phyloP scores from a whole-genome alignment of 2,329 filamentous ascomycete genomes.

The Trichothecium sympodiale region DNA sequence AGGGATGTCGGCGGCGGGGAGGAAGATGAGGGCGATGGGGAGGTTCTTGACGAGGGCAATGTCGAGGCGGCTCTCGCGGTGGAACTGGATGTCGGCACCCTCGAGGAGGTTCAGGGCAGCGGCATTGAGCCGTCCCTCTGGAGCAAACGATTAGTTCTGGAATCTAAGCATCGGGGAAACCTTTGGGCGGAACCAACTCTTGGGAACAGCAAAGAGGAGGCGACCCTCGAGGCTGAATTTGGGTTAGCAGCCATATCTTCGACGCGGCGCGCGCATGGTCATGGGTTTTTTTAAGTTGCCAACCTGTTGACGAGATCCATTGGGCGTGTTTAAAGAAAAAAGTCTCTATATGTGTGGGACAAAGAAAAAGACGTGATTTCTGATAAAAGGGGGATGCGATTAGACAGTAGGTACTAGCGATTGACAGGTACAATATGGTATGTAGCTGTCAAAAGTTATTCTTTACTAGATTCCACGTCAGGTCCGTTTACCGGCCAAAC shows the following conservation, averaged over 20 bases:
- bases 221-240: slow-evolving; percentile 70
- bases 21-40: slow-evolving; percentile 89
- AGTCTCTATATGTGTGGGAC: too few relatives aligned
- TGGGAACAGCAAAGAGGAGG: slow-evolving; percentile 93
- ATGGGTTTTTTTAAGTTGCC: too few relatives aligned
- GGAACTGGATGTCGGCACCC: slow-evolving; percentile 93
- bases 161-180: too few relatives aligned
- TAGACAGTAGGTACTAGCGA: too few relatives aligned
- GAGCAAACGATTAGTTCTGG: slow-evolving; percentile 8
- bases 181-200: slow-evolving; percentile 80
- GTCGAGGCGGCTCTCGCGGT: slow-evolving; percentile 86
- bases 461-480: background rate
- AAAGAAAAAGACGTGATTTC: too few relatives aligned
- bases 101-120: slow-evolving; percentile 81
- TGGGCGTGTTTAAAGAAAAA: too few relatives aligned
- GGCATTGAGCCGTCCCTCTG: slow-evolving; percentile 88
- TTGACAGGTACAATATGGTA: too few relatives aligned
- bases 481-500: background rate
- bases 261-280: slow-evolving; percentile 28
- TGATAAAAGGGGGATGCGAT: too few relatives aligned
- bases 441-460: too few relatives aligned
- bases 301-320: slow-evolving; percentile 55
- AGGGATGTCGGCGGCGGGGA: slow-evolving; percentile 92
- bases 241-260: slow-evolving; percentile 28
- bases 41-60: slow-evolving; percentile 97